A percentile compares a stretch with the other conserved stretches of the same genome.
These are phyloP conservation scores for Talaromyces sp. DNA, from an alignment of 2,329 filamentous ascomycete genomes.

Conservation along the genomic window DNA sequence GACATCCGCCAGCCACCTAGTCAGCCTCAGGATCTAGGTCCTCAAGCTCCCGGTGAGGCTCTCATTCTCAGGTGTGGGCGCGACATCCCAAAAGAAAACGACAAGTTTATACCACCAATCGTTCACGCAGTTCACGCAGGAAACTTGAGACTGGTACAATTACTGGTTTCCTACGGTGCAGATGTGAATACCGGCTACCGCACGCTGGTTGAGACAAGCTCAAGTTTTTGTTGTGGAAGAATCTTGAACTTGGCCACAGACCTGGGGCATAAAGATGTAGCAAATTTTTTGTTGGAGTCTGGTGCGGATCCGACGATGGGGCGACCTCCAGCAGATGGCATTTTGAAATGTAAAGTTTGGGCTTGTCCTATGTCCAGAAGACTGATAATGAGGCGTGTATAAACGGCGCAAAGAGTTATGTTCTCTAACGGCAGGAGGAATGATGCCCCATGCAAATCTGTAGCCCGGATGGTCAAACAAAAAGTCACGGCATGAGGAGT, in stretches of 20 bases:
- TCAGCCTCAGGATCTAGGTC: background rate
- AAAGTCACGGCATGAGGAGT: no score
- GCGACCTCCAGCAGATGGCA: background rate
- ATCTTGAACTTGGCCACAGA: background rate
- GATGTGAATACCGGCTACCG: slow-evolving; percentile 2
- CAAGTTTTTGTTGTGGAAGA: background rate
- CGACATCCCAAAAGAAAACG: background rate
- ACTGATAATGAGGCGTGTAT: no score
- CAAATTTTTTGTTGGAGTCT: background rate
- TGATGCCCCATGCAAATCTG: no score
- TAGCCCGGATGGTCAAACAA: no score
- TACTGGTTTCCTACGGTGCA: slow-evolving; percentile 2
- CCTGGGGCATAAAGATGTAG: background rate
- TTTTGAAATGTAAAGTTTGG: background rate
- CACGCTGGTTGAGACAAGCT: background rate
- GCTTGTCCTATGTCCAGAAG: background rate
- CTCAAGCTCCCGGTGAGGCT: no score
- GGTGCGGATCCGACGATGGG: background rate
- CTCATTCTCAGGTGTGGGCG: no score
- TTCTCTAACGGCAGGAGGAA: no score
- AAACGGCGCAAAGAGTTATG: no score
- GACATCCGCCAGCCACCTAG: background rate
- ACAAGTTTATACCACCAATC: background rate
- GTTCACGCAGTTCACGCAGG: background rate
- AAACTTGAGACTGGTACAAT: background rate